Percentiles rank a stretch among this genome's conserved stretches.
Evolutionary conservation across 768 basidiomycete species (phyloP).

Genomic region (Mycena albidolilacea): DNA sequence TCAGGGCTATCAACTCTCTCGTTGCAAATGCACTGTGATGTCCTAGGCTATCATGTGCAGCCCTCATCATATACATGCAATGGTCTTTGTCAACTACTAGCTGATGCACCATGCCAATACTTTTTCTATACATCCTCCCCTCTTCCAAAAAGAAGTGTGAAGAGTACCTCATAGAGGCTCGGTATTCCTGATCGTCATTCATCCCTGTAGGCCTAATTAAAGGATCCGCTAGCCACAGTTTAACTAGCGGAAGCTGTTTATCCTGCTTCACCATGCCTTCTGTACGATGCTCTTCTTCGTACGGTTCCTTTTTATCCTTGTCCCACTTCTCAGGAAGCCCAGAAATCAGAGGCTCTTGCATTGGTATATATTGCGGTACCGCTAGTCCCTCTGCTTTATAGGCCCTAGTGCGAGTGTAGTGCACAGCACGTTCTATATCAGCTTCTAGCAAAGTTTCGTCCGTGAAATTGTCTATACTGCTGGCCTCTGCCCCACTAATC

Average conservation of each 20-base stretch:
- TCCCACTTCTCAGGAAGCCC: neutral
- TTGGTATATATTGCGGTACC: too few species aligned
- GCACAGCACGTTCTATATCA: too few species aligned
- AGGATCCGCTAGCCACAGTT: neutral
- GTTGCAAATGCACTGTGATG: too few species aligned
- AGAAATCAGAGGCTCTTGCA: neutral
- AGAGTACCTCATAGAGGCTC: neutral
- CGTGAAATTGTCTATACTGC: too few species aligned
- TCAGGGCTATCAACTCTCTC: too few species aligned
- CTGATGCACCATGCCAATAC: neutral
- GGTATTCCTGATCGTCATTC: neutral
- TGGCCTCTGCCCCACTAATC: too few species aligned
- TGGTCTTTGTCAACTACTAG: conserved; percentile 4
- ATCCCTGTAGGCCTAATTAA: neutral
- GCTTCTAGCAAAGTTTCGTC: too few species aligned
- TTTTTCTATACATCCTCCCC: neutral
- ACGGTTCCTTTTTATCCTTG: neutral
- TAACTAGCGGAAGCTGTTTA: neutral
- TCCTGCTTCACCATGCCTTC: neutral
- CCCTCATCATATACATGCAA: too few species aligned
- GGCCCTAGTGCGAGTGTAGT: too few species aligned
- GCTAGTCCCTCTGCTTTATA: too few species aligned
- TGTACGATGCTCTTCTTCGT: neutral
- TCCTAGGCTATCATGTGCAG: too few species aligned
- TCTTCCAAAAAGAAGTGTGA: neutral